phyloP scores from a whole-genome alignment of 768 basidiomycete species.

The Boletus reticuloceps region DNA sequence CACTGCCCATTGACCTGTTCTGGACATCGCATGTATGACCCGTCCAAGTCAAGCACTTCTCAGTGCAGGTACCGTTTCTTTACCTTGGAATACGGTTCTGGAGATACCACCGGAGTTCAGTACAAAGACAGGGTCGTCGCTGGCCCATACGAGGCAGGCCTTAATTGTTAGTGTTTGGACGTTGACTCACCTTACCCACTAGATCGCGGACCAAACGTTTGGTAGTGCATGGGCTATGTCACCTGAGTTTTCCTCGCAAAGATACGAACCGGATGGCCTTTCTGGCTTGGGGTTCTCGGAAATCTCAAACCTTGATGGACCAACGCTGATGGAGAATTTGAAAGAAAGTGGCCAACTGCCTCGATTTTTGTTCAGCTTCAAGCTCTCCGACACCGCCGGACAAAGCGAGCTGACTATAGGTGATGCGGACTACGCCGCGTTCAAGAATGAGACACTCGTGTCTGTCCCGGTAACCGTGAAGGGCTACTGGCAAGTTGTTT shows the following conservation, averaged over 20 bases:
- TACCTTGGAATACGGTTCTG: slow-evolving; percentile 38
- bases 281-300: slow-evolving; percentile 39
- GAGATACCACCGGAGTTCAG: slow-evolving; percentile 28
- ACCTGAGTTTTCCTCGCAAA: not conserved
- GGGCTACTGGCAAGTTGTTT: slow-evolving; percentile 37
- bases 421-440: slow-evolving; percentile 44
- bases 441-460: slow-evolving; percentile 44
- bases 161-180: not conserved
- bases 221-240: not conserved
- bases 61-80: slow-evolving; percentile 14
- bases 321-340: slow-evolving; percentile 42
- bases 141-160: slow-evolving; percentile 29
- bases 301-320: slow-evolving; percentile 32
- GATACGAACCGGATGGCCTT: slow-evolving; percentile 32
- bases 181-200: not conserved
- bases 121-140: slow-evolving; percentile 38
- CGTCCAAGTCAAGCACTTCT: slow-evolving; percentile 25
- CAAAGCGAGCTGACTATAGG: slow-evolving; percentile 19
- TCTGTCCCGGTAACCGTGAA: slow-evolving; percentile 24
- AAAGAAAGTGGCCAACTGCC: slow-evolving; percentile 27
- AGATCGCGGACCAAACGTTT: slow-evolving; percentile 36
- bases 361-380: slow-evolving; percentile 40
- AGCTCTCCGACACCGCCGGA: slow-evolving; percentile 31
- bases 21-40: slow-evolving; percentile 28
- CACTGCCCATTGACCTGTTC: slow-evolving; percentile 24